Base-by-base conservation (phyloP, 2,329 filamentous ascomycete species). In the Podosphaera aphanis region DNA sequence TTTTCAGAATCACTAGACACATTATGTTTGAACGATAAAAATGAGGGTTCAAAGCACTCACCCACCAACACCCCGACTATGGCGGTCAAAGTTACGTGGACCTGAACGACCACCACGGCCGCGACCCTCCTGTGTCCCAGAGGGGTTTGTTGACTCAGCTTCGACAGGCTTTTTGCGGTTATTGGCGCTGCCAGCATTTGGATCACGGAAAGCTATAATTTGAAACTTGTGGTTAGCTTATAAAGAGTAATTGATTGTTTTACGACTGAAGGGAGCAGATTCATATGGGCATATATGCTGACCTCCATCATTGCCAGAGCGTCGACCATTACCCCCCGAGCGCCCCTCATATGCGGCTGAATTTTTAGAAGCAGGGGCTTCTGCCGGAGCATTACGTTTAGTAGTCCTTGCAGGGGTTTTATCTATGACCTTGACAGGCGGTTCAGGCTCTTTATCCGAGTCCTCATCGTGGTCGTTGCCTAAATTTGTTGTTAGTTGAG, bases 371-470 rank as follows among this genome's bases (percentile, higher is more conserved):
- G 65, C 59, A 52, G 81, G 76, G 59, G 75, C 73, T 62, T 84
- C 76, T 62, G 76, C 75, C 61, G 81, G 78, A 62, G 73, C 79
- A 68, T 88, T 86, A 69, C 84, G 83, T 79, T 94, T 94, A 62
- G 50, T 58, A 44, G 73, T 73, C 64, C 84, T 79, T 60, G 75
- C 69, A 55, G 70, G 66, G 55, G 77, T 74, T 77, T 90, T 93
- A 65, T 93, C 84, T 62, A 90, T 74, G 63, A 83, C 81, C 75
- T 84, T 90, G 59, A 83, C 77, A 59, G 85, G 86, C 62, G 79
- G 79, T 58, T 76, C 70, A 59, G 79, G 76, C 55, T 73, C 71
- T 66, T 77, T 77, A 67, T 88, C 83, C 63, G 66, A 66, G 62
- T 74, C 73, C 60, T 69, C 71, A 60, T 69, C 68, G 63, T 74